Conservation (phyloP, 257 asterid species). For the Ajuga chamaepitys region DNA sequence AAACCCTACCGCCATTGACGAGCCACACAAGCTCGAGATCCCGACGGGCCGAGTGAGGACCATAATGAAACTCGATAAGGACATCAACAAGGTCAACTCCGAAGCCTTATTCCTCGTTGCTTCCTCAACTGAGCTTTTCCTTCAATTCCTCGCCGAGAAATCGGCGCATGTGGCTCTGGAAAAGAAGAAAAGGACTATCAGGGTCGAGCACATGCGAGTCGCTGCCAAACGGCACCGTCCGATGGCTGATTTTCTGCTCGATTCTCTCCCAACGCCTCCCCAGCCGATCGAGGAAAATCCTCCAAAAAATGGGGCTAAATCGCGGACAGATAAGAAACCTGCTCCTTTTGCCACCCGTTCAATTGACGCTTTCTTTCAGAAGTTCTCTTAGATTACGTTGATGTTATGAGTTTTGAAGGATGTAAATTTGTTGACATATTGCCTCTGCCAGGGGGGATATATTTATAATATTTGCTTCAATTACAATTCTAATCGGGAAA, state of each 20-base stretch:
- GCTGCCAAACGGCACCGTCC: conserved; percentile 82
- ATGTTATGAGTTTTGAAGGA: background rate
- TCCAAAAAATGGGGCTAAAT: conserved; percentile 25
- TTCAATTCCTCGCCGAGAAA: conserved; percentile 65
- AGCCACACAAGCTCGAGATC: conserved; percentile 37
- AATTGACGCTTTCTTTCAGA: conserved; percentile 71
- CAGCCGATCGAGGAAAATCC: conserved; percentile 27
- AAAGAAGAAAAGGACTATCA: conserved; percentile 63
- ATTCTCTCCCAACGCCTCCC: conserved; percentile 64
- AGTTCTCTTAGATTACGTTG: conserved; percentile 25
- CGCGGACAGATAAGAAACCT: conserved; percentile 30
- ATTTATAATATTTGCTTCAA: background rate
- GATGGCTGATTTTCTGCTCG: conserved; percentile 73
- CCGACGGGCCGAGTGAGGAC: conserved; percentile 70
- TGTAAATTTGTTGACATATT: conserved; percentile 4
- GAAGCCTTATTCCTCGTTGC: conserved; percentile 75
- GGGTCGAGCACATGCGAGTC: conserved; percentile 45
- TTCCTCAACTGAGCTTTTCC: conserved; percentile 69
- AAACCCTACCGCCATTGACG: conserved; percentile 20
- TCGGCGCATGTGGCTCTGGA: conserved; percentile 64
- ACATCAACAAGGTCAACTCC: conserved; percentile 61
- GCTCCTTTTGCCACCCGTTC: conserved; percentile 52
- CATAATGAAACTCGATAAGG: conserved; percentile 75
- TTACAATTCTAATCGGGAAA: background rate
- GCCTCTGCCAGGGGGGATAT: background rate